Base-by-base conservation (phyloP, 2,329 filamentous ascomycete species). In the Colletotrichum costaricense region DNA sequence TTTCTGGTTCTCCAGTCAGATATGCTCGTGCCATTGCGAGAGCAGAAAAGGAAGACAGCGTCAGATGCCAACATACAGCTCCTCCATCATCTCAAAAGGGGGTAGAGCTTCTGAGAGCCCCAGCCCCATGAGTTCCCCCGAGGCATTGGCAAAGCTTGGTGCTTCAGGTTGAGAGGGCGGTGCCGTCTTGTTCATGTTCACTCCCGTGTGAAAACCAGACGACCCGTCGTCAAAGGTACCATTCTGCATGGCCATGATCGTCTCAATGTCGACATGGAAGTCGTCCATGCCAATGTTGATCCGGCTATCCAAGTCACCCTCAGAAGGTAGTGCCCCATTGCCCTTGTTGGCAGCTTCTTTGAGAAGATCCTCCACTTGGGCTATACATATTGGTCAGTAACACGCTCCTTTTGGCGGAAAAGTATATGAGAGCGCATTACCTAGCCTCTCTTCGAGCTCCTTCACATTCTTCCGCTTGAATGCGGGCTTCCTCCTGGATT, bases 381-480 rank as follows among this genome's bases (percentile, higher is more conserved):
- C 93, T 95, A 7, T 24, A 7, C 9, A n/a, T 11, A n/a, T 42
- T 65, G 24, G 55, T 75, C 26, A 76, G 72, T 64, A 49, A 66
- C 19, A 26, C 33, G 4, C 33, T 60, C 24, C 11, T 14, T 67
- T 16, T 30, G 30, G 22, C 11, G 19, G 11, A 11, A 35, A 35
- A 35, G 7, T 30, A 30, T 11, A 54, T 6, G 6, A 26, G 14
- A 24, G 22, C 12, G 14, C 86, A 76, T 90, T 90, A 97, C 94
- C 93, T 80, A 98, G 85, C 79, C 96, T 90, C 76, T 94, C 94
- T 82, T 98, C 96, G 70, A 98, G 86, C 80, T 97, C 93, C 84
- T 94, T 97, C 74, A 98, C 95, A 82, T 98, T 98, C 76, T 94
- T 92, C 78, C 95, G 88, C 85, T 97, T 98, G 24, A 94, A 93